Percentiles rank a stretch among this genome's conserved stretches.
phyloP scores from a whole-genome alignment of 2,329 filamentous ascomycete genomes.

The Cladophialophora bantiana region DNA sequence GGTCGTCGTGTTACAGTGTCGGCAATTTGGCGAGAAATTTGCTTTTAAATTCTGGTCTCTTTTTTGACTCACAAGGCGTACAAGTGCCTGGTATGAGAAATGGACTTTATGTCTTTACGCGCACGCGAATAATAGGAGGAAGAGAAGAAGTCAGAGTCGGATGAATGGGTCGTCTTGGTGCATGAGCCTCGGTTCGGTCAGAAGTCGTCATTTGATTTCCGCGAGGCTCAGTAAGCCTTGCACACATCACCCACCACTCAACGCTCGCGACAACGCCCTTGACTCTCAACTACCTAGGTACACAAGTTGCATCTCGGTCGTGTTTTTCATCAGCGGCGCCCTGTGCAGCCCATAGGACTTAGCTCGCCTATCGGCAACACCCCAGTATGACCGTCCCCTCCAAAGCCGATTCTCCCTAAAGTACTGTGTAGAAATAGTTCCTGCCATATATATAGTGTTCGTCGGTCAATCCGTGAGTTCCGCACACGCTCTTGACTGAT shows the following conservation, averaged over 20 bases:
- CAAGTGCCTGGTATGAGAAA: no score
- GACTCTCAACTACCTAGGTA: neutral
- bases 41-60: neutral
- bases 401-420: constrained; percentile 62
- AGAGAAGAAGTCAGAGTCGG: constrained; percentile 4
- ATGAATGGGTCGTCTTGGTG: neutral
- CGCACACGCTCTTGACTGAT: constrained; percentile 53
- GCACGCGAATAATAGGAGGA: neutral
- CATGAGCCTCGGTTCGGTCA: constrained; percentile 13
- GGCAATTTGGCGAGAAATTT: neutral
- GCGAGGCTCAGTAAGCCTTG: neutral
- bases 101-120: constrained; percentile 1
- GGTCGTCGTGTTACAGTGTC: neutral
- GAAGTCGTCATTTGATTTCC: neutral
- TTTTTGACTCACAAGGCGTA: no score
- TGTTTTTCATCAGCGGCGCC: constrained; percentile 51
- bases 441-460: constrained; percentile 55
- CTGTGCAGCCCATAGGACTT: constrained; percentile 55
- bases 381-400: constrained; percentile 47
- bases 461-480: constrained; percentile 58
- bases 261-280: neutral
- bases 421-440: constrained; percentile 61
- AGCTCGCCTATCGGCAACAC: constrained; percentile 52
- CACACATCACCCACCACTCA: neutral
- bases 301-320: constrained; percentile 47